Evolutionary conservation across 106 monocot species (phyloP), one percentile per base, ranked within the genome.

Genomic region (Dactylorhiza incarnata): DNA sequence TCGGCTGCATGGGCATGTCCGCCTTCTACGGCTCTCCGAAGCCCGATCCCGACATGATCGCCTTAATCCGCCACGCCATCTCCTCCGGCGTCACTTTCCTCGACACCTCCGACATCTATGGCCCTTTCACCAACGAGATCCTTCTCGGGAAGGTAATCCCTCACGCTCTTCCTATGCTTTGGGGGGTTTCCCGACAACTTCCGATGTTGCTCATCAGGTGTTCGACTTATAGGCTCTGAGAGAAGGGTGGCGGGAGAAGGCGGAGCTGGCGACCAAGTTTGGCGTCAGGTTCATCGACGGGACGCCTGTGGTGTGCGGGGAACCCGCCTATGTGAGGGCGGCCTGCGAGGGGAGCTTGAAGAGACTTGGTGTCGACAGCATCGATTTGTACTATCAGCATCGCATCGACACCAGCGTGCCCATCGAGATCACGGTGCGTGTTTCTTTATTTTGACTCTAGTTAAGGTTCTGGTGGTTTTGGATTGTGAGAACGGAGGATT

Each of bases 1-100:
- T 89, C 1, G 86, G 89, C 9, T 89, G 86, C 81, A 86, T 89
- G 89, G 89, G 89, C 47, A 89, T 89, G 86, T 89, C 86, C 3
- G 71, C 82, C 69, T 76, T 81, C 78, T 89, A 84, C 72, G 89
- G 86, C 25, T 79, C 86, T 5, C 79, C 89, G 2, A 89, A 86
- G 75, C 89, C 89, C 49, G 89, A 86, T 24, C 10, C 89, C 63
- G 83, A 84, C 54, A 86, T 89, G 89, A 84, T 89, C 78, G 68
- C 71, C 53, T 86, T 89, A 46, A 75, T 89, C 67, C 89, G 48
- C 76, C 76, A 84, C 69, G 89, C 84, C 56, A 19, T 84, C 63
- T 44, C 45, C 49, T 70, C 77, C 49, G 86, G 89, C 79, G 76
- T 89, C 69, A 86, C 89, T 7, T 59, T 84, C 26, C 70, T 89